A percentile compares a stretch with the other conserved stretches of the same genome.
Evolutionary conservation across 192 early-diverging fungal genomes (phyloP).

Genomic region (Gaertneriomyces semiglobifer): DNA sequence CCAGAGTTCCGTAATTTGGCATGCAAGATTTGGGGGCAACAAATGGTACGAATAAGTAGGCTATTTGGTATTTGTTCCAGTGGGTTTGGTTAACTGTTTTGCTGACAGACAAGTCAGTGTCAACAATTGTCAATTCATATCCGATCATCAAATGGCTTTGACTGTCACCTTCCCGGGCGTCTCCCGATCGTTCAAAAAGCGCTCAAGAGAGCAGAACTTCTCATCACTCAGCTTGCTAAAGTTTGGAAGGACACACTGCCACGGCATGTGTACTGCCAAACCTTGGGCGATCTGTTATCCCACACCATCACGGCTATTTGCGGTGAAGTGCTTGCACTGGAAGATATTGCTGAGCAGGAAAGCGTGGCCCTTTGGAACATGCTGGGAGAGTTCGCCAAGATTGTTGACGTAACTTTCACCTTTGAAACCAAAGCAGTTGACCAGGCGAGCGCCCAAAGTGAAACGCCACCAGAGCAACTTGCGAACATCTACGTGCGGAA

Average conservation of each 20-base stretch:
- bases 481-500: background rate
- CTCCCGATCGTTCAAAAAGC: slow-evolving; percentile 38
- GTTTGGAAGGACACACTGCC: slow-evolving; percentile 49
- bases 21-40: slow-evolving; percentile 23
- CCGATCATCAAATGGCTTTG: slow-evolving; percentile 24
- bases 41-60: slow-evolving; percentile 29
- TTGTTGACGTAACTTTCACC: background rate
- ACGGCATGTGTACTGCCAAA: slow-evolving; percentile 4
- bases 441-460: too few species aligned
- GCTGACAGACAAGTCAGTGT: slow-evolving; percentile 13
- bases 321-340: slow-evolving; percentile 21
- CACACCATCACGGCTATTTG: slow-evolving; percentile 19
- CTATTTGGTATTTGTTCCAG: background rate
- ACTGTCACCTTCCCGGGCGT: slow-evolving; percentile 31
- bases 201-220: slow-evolving; percentile 47
- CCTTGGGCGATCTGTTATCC: slow-evolving; percentile 23
- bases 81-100: background rate
- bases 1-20: slow-evolving; percentile 42
- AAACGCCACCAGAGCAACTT: background rate
- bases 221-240: slow-evolving; percentile 42
- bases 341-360: slow-evolving; percentile 47
- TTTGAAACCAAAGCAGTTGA: background rate
- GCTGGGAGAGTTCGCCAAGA: slow-evolving; percentile 15
- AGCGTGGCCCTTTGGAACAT: slow-evolving; percentile 30
- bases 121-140: slow-evolving; percentile 12